These are phyloP conservation scores for Leishmania gerbilli DNA, from an alignment of 208 protist genomes.

Conservation along the genomic window DNA sequence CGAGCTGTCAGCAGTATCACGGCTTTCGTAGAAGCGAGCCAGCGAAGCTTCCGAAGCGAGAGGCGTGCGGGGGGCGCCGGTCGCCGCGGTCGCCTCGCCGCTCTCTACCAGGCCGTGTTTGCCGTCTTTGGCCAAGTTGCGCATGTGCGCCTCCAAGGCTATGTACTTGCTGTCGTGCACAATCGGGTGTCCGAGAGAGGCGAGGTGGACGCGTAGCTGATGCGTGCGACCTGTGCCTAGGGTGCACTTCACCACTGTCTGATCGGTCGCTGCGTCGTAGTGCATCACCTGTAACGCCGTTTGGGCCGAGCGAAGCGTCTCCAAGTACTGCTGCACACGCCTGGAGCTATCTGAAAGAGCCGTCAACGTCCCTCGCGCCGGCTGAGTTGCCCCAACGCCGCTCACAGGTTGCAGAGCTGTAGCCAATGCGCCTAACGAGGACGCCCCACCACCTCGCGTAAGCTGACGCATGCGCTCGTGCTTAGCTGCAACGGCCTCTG, in stretches of 20 bases:
- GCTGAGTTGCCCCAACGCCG: background rate
- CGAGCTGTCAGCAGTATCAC: background rate
- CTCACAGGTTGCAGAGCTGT: background rate
- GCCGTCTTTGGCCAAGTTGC: background rate
- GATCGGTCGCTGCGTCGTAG: constrained; percentile 45
- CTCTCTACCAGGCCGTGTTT: background rate
- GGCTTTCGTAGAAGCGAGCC: background rate
- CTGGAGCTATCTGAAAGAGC: background rate
- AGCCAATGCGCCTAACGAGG: background rate
- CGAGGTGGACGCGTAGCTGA: constrained; percentile 93
- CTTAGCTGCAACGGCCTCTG: constrained; percentile 45
- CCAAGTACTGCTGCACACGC: constrained; percentile 23
- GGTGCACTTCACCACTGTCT: constrained; percentile 71
- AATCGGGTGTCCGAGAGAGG: constrained; percentile 87
- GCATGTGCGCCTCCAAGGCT: constrained; percentile 19
- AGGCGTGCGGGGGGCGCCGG: background rate
- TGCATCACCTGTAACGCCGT: constrained; percentile 37
- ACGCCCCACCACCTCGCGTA: constrained; percentile 35
- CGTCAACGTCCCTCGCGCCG: background rate
- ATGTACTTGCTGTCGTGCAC: constrained; percentile 80
- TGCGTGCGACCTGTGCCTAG: constrained; percentile 92
- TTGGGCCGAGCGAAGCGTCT: constrained; percentile 51
- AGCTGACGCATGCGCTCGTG: constrained; percentile 53
- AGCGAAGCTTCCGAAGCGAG: constrained; percentile 5
- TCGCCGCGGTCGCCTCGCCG: background rate